These are phyloP conservation scores for Kernera saxatilis DNA, from an alignment of 345 rosid genomes.

Conservation along the genomic window DNA sequence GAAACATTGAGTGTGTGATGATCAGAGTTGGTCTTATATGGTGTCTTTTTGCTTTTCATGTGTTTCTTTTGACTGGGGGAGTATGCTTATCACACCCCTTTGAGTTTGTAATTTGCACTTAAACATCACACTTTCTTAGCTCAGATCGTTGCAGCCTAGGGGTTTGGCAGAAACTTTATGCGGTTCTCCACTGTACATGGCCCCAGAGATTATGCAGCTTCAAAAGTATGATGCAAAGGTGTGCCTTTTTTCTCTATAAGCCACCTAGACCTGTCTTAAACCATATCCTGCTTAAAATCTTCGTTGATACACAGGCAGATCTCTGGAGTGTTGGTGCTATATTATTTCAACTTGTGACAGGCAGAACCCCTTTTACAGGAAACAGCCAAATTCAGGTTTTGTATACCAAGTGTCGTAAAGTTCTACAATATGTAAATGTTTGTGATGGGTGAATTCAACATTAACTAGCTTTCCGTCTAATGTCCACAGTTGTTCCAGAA, in stretches of 20 bases:
- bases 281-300: slow-evolving; percentile 36
- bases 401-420: background rate
- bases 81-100: background rate
- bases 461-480: slow-evolving; percentile 5
- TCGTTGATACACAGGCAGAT: slow-evolving; percentile 84
- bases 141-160: slow-evolving; percentile 89
- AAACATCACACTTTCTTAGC: slow-evolving; percentile 22
- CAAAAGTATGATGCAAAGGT: slow-evolving; percentile 99
- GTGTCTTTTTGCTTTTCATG: background rate
- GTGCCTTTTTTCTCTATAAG: slow-evolving; percentile 17
- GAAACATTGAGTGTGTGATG: slow-evolving; percentile 6
- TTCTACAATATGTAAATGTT: background rate
- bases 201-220: slow-evolving; percentile 99
- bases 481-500: slow-evolving; percentile 83
- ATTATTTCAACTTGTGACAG: slow-evolving; percentile 90
- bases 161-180: slow-evolving; percentile 98
- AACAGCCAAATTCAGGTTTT: slow-evolving; percentile 83
- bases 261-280: slow-evolving; percentile 5
- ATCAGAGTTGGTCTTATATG: slow-evolving; percentile 7
- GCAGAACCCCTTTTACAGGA: slow-evolving; percentile 95
- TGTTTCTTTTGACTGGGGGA: slow-evolving; percentile 3
- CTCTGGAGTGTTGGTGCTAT: slow-evolving; percentile 99
- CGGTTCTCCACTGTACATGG: slow-evolving; percentile 99
- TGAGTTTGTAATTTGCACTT: slow-evolving; percentile 4
- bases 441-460: background rate